Evolutionary conservation across 2,329 filamentous ascomycete species (phyloP), one percentile per base, ranked within the genome.

Genomic region (Pyricularia pennisetigena): DNA sequence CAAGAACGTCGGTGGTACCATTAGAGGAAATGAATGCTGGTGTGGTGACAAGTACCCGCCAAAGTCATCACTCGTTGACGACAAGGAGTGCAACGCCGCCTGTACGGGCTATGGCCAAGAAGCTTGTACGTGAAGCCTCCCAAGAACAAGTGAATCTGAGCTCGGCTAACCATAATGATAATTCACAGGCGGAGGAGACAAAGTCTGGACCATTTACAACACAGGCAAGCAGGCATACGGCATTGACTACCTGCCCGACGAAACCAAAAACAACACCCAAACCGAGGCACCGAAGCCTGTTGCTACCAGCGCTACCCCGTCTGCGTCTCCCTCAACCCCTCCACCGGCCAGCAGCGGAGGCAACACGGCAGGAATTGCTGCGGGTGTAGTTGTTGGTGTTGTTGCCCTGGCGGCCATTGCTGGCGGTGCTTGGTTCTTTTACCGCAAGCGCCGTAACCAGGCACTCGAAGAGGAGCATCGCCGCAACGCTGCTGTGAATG

Each of bases 361-460:
- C n/a, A 94, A 90, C 75, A 91, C 88, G n/a, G 91, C 88, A 57
- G 93, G 90, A 65, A 94, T 98, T 72, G 93, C 91, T 23, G 94
- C 89, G 10, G 94, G 94, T 70, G 91, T 93, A 1, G 94, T 97
- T 2, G 91, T 95, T 9, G 93, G 92, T 69, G 87, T 97, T 1
- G 81, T 97, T 2, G 91, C 81, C 1, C 74, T 93, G 4, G 85
- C 82, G 67, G 90, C 83, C 16, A 82, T 91, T 23, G 81, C 86
- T 14, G 92, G 88, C 63, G 93, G 86, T 67, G 79, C 84, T 5
- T 89, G 93, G 78, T 88, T 97, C 76, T 91, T 86, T 74, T 79
- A 95, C 72, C 90, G 92, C 68, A 88, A 89, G 71, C 90, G 87
- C 80, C 88, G 89, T 74, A 91, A 93, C 78, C 85, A 86, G 70